These are phyloP conservation scores for Uronychia binucleata DNA, from an alignment of 73 alveolate genomes.

Conservation along the genomic window DNA sequence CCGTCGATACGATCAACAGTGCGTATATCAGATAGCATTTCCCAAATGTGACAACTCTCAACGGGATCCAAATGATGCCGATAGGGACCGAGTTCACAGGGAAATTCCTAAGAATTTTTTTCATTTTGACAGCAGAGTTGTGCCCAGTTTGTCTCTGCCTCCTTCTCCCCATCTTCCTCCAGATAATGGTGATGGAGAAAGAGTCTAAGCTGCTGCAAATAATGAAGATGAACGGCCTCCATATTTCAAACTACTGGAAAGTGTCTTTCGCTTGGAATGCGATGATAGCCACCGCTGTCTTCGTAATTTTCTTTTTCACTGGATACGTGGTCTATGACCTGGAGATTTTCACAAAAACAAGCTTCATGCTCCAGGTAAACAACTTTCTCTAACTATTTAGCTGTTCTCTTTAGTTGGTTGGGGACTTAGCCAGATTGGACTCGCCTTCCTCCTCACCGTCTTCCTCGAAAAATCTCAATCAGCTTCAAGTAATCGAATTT, in stretches of 20 bases:
- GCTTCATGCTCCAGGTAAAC: not conserved
- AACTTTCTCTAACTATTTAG: no score
- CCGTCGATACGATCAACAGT: slow-evolving; percentile 74
- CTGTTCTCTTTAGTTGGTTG: slow-evolving; percentile 81
- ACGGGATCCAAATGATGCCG: slow-evolving; percentile 93
- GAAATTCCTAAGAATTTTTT: slow-evolving; percentile 72
- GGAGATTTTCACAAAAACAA: slow-evolving; percentile 71
- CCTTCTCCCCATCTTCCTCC: slow-evolving; percentile 90
- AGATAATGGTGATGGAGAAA: slow-evolving; percentile 91
- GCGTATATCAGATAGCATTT: slow-evolving; percentile 81
- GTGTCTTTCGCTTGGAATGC: slow-evolving; percentile 69
- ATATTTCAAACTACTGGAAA: slow-evolving; percentile 89
- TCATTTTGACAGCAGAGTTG: slow-evolving; percentile 77
- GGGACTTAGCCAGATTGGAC: slow-evolving; percentile 93
- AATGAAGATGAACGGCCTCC: slow-evolving; percentile 97
- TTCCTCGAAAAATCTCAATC: slow-evolving; percentile 90
- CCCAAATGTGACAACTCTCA: slow-evolving; percentile 69
- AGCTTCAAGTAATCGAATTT: slow-evolving; percentile 69
- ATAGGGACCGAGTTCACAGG: slow-evolving; percentile 69
- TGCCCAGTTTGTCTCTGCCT: slow-evolving; percentile 86
- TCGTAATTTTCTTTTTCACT: slow-evolving; percentile 54
- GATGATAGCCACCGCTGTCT: slow-evolving; percentile 59
- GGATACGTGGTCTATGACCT: slow-evolving; percentile 72
- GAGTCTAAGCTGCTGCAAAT: slow-evolving; percentile 90
- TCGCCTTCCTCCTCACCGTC: slow-evolving; percentile 91